phyloP scores from a whole-genome alignment of 1,139 yeast species.

The Saccharomyces hybrid region DNA sequence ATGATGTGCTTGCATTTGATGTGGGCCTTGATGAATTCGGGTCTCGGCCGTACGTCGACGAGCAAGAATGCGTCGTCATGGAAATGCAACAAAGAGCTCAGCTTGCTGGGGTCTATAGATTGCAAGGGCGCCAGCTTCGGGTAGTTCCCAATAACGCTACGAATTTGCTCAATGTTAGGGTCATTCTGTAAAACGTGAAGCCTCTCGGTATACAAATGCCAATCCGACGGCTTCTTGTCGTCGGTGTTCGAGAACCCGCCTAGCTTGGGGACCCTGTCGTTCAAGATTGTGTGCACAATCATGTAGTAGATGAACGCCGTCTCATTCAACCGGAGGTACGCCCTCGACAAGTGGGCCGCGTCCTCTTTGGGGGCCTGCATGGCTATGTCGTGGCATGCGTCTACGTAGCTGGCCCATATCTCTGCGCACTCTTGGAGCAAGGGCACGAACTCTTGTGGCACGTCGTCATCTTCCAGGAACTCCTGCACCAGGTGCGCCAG shows the following conservation, averaged over 20 bases:
- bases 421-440: slow-evolving; percentile 18
- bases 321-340: slow-evolving; percentile 19
- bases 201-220: neutral
- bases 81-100: neutral
- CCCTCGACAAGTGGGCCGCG: neutral
- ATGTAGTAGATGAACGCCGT: slow-evolving; percentile 28
- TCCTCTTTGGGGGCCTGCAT: slow-evolving; percentile 3
- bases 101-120: neutral
- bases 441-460: neutral
- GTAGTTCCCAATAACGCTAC: neutral
- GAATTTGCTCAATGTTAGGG: neutral
- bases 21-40: slow-evolving; percentile 52
- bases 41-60: slow-evolving; percentile 57
- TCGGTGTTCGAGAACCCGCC: neutral
- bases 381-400: slow-evolving; percentile 17
- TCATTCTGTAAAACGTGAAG: neutral
- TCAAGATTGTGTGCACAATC: slow-evolving; percentile 19
- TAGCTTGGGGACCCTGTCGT: slow-evolving; percentile 15
- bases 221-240: neutral
- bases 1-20: slow-evolving; percentile 45
- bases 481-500: neutral
- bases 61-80: slow-evolving; percentile 35
- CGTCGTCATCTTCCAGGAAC: neutral
- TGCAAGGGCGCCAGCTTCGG: neutral
- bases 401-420: slow-evolving; percentile 19